These are phyloP conservation scores for Zygotorulaspora mrakii DNA, from an alignment of 1,139 yeast genomes.

Conservation along the genomic window DNA sequence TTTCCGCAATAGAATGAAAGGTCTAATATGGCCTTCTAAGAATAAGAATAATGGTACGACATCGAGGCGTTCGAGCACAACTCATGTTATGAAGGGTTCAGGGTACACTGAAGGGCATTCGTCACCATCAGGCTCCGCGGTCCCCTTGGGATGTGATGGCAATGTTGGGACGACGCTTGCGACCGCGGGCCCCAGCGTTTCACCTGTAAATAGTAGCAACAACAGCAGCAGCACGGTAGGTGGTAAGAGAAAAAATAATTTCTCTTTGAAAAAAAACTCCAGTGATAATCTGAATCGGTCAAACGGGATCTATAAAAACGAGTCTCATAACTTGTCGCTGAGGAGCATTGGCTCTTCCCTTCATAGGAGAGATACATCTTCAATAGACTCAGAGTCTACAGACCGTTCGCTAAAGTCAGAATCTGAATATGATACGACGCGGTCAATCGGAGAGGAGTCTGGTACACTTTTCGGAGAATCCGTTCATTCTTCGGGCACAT, in stretches of 20 bases:
- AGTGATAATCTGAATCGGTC: conserved; percentile 10
- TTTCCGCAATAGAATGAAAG: conserved; percentile 11
- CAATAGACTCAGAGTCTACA: conserved; percentile 2
- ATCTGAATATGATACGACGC: neutral
- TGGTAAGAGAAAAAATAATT: conserved; percentile 11
- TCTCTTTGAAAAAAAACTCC: conserved; percentile 12
- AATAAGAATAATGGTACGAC: conserved; percentile 12
- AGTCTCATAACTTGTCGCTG: conserved; percentile 10
- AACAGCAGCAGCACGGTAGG: no score
- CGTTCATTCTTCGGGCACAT: neutral
- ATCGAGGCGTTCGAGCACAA: conserved; percentile 4
- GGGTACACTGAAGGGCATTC: conserved; percentile 1
- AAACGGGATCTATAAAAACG: conserved; percentile 11
- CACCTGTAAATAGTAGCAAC: no score
- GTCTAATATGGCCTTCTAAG: conserved; percentile 18
- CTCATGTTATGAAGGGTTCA: neutral
- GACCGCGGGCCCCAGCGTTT: neutral
- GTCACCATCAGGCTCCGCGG: conserved; percentile 8
- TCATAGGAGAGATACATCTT: conserved; percentile 6
- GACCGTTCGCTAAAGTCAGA: conserved; percentile 6
- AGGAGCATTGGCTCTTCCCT: conserved; percentile 10
- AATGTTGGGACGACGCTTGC: neutral
- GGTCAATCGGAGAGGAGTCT: neutral
- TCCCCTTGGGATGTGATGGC: neutral
- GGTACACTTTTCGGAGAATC: neutral